Evolutionary conservation across 257 asterid species (phyloP).

Genomic region (Nicotiana tomentosiformis): DNA sequence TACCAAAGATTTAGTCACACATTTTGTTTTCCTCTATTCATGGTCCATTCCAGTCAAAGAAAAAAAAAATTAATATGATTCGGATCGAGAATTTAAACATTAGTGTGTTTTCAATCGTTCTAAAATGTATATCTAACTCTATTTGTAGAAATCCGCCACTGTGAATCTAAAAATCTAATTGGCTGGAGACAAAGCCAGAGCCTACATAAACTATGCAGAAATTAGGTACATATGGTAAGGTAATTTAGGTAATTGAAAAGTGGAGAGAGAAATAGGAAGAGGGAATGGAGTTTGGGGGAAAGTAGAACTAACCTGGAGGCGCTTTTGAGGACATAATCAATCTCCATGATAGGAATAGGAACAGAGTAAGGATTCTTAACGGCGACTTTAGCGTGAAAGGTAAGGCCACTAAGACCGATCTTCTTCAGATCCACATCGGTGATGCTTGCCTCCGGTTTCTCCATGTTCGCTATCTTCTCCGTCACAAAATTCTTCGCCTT

Average conservation of each 20-base stretch:
- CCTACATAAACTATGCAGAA: too few relatives aligned
- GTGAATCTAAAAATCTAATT: too few relatives aligned
- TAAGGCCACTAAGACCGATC: conserved; percentile 40
- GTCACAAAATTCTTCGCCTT: conserved; percentile 42
- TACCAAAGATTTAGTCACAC: not conserved
- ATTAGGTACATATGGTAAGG: too few relatives aligned
- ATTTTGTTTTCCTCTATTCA: not conserved
- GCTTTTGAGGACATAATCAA: conserved; percentile 53
- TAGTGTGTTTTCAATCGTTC: too few relatives aligned
- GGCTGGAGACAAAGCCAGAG: too few relatives aligned
- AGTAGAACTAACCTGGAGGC: conserved; percentile 36
- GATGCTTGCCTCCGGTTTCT: conserved; percentile 66
- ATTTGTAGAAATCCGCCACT: not conserved
- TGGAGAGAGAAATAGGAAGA: not conserved
- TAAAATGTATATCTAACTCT: not conserved
- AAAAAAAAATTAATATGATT: too few relatives aligned
- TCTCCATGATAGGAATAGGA: conserved; percentile 62
- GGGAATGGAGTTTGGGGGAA: too few relatives aligned
- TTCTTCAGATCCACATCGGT: conserved; percentile 67
- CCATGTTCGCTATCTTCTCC: conserved; percentile 24
- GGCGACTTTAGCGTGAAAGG: conserved; percentile 46
- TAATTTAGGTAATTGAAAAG: not conserved
- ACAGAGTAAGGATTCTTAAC: conserved; percentile 54
- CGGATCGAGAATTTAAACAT: too few relatives aligned
- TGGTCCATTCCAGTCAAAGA: not conserved